Percentiles rank a stretch among this genome's conserved stretches.
phyloP scores from a whole-genome alignment of 2,329 filamentous ascomycete genomes.

The Penicillium griseofulvum region DNA sequence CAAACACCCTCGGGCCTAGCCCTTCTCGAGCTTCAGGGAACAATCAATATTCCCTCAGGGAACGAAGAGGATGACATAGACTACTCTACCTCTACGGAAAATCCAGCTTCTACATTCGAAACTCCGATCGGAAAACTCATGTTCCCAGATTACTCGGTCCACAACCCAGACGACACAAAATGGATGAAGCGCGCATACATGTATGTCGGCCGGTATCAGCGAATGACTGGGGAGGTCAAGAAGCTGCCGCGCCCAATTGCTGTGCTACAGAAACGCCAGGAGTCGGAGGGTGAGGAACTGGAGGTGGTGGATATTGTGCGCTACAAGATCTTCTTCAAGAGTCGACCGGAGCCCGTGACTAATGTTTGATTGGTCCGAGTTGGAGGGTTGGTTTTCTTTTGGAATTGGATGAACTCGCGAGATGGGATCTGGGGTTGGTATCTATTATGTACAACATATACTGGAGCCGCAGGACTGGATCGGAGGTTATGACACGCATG shows the following conservation, averaged over 20 bases:
- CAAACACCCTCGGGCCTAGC: slow-evolving; percentile 88
- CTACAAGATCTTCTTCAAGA: slow-evolving; percentile 81
- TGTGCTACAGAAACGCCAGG: slow-evolving; percentile 63
- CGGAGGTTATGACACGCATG: neutral
- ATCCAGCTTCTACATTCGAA: slow-evolving; percentile 28
- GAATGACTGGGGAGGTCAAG: slow-evolving; percentile 85
- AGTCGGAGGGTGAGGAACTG: slow-evolving; percentile 47
- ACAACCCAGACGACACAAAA: slow-evolving; percentile 54
- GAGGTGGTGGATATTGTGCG: slow-evolving; percentile 86
- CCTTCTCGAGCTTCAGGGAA: slow-evolving; percentile 88
- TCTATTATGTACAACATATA: neutral
- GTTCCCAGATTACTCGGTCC: slow-evolving; percentile 70
- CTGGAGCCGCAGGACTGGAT: neutral
- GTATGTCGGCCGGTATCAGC: slow-evolving; percentile 84
- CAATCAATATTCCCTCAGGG: slow-evolving; percentile 69
- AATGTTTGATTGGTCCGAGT: slow-evolving; percentile 23
- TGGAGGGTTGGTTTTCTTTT: neutral
- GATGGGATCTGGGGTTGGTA: neutral
- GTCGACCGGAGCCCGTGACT: slow-evolving; percentile 80
- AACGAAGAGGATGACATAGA: slow-evolving; percentile 27
- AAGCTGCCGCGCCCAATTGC: slow-evolving; percentile 77
- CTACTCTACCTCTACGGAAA: slow-evolving; percentile 14
- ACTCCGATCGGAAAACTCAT: slow-evolving; percentile 69
- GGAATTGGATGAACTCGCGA: neutral
- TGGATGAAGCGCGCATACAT: slow-evolving; percentile 93